Percentiles rank a stretch among this genome's conserved stretches.
Conservation (phyloP, 495 filamentous ascomycete species). For the Penicillium angulare region DNA sequence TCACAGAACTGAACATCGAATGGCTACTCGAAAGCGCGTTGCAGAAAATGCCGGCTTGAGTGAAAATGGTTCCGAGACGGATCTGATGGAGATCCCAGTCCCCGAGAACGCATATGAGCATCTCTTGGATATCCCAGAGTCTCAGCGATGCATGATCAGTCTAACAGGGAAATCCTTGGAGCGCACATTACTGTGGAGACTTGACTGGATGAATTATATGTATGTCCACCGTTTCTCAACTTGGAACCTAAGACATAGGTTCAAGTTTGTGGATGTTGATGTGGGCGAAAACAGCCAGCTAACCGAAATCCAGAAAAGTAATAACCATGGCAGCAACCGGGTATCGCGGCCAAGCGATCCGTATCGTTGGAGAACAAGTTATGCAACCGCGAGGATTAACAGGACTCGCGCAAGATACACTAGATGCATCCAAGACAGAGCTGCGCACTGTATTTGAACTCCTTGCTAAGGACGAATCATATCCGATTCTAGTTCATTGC, state of each 20-base stretch:
- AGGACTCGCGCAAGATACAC: slow-evolving; percentile 62
- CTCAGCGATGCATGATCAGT: slow-evolving; percentile 61
- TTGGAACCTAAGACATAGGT: not conserved
- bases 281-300: too few relatives aligned
- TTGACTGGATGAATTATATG: slow-evolving; percentile 68
- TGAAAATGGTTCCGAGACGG: slow-evolving; percentile 9
- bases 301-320: slow-evolving; percentile 45
- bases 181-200: slow-evolving; percentile 59
- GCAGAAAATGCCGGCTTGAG: slow-evolving; percentile 26
- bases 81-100: slow-evolving; percentile 30
- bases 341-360: slow-evolving; percentile 64
- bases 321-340: slow-evolving; percentile 60
- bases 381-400: slow-evolving; percentile 67
- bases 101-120: slow-evolving; percentile 43
- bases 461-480: slow-evolving; percentile 42
- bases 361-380: slow-evolving; percentile 63
- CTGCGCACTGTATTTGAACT: slow-evolving; percentile 57
- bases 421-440: slow-evolving; percentile 62
- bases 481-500: slow-evolving; percentile 72
- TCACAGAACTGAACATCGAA: slow-evolving; percentile 66
- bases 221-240: slow-evolving; percentile 22
- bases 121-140: slow-evolving; percentile 55
- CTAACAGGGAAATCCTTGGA: slow-evolving; percentile 74
- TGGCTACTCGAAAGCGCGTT: slow-evolving; percentile 64
- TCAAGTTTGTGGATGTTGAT: not conserved